Evolutionary conservation across 768 basidiomycete genomes (phyloP).

Genomic region (Xerocomellus intermedius): DNA sequence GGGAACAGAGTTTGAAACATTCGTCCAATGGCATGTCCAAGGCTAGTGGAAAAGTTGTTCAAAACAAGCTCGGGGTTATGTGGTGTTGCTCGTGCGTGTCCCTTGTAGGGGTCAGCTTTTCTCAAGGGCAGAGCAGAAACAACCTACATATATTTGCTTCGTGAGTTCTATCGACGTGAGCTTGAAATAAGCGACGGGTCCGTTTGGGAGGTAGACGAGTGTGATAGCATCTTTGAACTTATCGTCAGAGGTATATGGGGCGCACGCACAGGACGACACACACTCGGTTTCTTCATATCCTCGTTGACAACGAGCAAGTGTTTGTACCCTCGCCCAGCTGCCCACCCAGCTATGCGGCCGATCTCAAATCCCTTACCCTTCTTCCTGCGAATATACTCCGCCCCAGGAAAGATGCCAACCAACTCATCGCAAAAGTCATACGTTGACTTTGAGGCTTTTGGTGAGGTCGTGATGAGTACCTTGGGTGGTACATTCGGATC

Average conservation of each 20-base stretch:
- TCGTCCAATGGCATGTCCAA: slow-evolving; percentile 90
- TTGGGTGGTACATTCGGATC: slow-evolving; percentile 78
- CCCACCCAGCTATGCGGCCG: slow-evolving; percentile 91
- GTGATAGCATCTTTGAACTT: slow-evolving; percentile 79
- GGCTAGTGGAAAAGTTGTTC: slow-evolving; percentile 89
- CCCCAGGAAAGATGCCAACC: slow-evolving; percentile 86
- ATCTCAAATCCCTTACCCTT: slow-evolving; percentile 90
- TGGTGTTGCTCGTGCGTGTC: slow-evolving; percentile 88
- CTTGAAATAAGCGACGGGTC: slow-evolving; percentile 95
- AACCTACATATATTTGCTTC: slow-evolving; percentile 77
- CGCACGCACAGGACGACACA: slow-evolving; percentile 32
- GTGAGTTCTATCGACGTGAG: slow-evolving; percentile 85
- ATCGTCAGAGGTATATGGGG: slow-evolving; percentile 5
- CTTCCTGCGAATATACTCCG: slow-evolving; percentile 82
- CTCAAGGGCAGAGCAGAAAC: background rate
- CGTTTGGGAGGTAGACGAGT: slow-evolving; percentile 83
- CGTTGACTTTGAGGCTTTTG: slow-evolving; percentile 82
- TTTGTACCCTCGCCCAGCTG: slow-evolving; percentile 81
- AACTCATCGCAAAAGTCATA: slow-evolving; percentile 94
- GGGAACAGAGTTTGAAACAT: slow-evolving; percentile 98
- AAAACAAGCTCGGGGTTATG: slow-evolving; percentile 95
- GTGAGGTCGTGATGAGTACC: slow-evolving; percentile 87
- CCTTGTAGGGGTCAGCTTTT: slow-evolving; percentile 43
- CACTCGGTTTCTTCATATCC: slow-evolving; percentile 91
- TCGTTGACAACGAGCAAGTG: slow-evolving; percentile 94